Conservation (phyloP, 2,329 filamentous ascomycete genomes). For the Claviceps pusilla region DNA sequence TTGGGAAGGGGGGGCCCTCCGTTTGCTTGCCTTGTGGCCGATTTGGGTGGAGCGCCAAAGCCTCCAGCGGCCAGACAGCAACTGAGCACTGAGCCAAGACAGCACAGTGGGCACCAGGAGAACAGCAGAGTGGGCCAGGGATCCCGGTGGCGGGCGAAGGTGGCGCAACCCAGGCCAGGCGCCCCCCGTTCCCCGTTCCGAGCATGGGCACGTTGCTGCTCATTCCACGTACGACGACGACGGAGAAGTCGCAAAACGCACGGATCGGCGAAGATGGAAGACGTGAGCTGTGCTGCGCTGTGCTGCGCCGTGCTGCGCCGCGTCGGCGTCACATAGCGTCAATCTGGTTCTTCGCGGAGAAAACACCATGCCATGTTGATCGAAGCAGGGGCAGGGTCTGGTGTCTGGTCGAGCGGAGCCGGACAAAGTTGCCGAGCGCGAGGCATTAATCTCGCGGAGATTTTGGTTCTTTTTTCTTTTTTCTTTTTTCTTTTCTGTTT, state of each 20-base stretch:
- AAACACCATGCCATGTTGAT: background rate
- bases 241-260: background rate
- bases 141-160: background rate
- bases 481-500: background rate
- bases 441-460: background rate
- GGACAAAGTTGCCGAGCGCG: background rate
- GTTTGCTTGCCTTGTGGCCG: background rate
- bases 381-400: background rate
- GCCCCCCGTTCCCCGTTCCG: no score
- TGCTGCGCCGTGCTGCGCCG: no score
- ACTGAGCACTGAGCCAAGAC: background rate
- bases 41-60: constrained; percentile 4
- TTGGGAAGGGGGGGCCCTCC: background rate
- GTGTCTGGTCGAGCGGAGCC: background rate
- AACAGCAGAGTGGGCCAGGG: background rate
- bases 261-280: background rate
- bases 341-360: background rate
- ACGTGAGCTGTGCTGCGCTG: no score
- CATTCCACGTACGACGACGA: background rate
- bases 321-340: no score
- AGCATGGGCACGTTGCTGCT: background rate
- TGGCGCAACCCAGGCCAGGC: background rate
- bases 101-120: background rate
- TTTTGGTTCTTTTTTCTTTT: background rate
- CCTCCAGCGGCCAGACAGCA: background rate